Evolutionary conservation across 1,139 yeast genomes (phyloP).

Genomic region (Suhomyces taliae): DNA sequence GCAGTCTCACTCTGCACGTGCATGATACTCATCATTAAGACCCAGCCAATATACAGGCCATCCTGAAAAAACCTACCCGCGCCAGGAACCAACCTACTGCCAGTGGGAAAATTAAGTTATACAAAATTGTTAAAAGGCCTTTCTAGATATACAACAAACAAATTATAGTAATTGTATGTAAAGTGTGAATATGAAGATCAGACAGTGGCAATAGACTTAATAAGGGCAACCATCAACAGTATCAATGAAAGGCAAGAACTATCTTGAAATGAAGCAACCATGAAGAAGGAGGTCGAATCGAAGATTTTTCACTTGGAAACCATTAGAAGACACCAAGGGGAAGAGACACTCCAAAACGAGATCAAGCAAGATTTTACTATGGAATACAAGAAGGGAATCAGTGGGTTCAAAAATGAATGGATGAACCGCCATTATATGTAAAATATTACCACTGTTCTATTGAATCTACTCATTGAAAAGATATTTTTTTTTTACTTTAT

Average conservation of each 20-base stretch:
- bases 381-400: neutral
- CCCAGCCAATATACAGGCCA: constrained; percentile 6
- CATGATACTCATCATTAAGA: neutral
- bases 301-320: neutral
- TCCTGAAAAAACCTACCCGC: constrained; percentile 6
- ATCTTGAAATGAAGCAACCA: neutral
- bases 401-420: no score
- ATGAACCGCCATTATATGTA: no score
- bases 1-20: constrained; percentile 6
- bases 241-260: neutral
- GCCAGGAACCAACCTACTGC: constrained; percentile 1
- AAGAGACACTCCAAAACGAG: neutral
- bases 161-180: constrained; percentile 12
- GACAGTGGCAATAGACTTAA: neutral
- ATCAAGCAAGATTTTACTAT: neutral
- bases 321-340: neutral
- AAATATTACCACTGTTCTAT: no score
- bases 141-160: constrained; percentile 11
- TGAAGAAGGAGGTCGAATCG: neutral
- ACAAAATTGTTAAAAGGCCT: constrained; percentile 6
- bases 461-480: no score
- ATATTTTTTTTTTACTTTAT: no score
- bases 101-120: constrained; percentile 7
- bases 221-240: neutral
- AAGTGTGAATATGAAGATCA: neutral